A percentile compares a stretch with the other conserved stretches of the same genome.
These are phyloP conservation scores for Eucalyptus victrix DNA, from an alignment of 345 rosid genomes.

Conservation along the genomic window DNA sequence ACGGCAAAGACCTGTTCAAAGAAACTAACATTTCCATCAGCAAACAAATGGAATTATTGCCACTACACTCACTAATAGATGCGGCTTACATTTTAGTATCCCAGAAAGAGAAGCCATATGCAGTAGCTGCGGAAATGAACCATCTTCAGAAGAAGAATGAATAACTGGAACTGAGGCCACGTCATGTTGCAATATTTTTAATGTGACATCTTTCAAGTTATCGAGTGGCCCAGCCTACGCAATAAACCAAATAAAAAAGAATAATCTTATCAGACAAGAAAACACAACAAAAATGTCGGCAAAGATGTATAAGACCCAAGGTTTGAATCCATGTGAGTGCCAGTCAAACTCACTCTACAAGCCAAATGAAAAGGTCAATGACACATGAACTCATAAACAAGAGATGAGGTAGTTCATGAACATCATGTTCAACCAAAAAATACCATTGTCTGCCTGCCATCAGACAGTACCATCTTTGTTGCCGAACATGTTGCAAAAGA, in stretches of 20 bases:
- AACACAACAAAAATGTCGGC: neutral
- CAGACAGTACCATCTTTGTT: neutral
- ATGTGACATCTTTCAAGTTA: conserved; percentile 69
- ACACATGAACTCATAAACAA: neutral
- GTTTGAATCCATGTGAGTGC: neutral
- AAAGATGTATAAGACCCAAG: neutral
- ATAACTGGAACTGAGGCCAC: conserved; percentile 77
- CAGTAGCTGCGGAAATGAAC: conserved; percentile 61
- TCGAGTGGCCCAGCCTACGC: conserved; percentile 88
- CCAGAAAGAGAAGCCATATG: conserved; percentile 94
- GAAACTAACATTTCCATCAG: neutral
- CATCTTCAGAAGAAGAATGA: conserved; percentile 40
- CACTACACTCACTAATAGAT: conserved; percentile 13
- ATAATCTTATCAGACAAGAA: neutral
- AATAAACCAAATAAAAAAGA: neutral
- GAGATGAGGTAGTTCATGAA: neutral
- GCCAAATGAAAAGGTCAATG: neutral
- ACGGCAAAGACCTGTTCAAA: conserved; percentile 76
- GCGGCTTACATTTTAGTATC: conserved; percentile 76
- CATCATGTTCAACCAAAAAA: neutral
- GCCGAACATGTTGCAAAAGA: neutral
- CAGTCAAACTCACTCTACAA: neutral
- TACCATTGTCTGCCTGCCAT: neutral
- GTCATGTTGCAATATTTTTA: conserved; percentile 68
- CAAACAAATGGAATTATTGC: neutral